phyloP scores from a whole-genome alignment of 2,329 filamentous ascomycete species.

The Trichoderma afroharzianum region DNA sequence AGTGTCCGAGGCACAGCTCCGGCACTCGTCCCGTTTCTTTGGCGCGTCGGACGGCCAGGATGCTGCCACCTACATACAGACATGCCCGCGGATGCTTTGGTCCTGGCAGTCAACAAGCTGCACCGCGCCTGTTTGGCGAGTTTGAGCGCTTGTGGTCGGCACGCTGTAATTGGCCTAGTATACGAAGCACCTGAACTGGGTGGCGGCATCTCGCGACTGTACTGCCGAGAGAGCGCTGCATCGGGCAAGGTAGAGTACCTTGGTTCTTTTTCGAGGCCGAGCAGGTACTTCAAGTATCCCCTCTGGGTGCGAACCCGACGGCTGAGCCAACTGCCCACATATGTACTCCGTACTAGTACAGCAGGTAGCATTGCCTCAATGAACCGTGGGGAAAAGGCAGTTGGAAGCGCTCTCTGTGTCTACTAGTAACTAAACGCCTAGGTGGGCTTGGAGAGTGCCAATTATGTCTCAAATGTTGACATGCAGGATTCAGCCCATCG shows the following conservation, averaged over 20 bases:
- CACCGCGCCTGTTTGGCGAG: slow-evolving; percentile 8
- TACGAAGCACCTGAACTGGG: background rate
- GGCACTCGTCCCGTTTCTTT: background rate
- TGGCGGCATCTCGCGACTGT: background rate
- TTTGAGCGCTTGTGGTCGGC: background rate
- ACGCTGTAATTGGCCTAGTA: background rate
- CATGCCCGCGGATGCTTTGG: no score
- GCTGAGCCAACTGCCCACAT: background rate
- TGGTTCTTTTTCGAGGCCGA: background rate
- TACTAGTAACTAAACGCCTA: background rate
- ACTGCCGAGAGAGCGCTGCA: background rate
- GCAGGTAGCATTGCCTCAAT: background rate
- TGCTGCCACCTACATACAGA: no score
- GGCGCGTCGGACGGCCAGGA: background rate
- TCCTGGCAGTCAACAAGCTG: background rate
- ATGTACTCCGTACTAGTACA: no score
- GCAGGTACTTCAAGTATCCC: background rate
- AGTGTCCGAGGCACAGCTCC: slow-evolving; percentile 3
- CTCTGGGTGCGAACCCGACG: background rate
- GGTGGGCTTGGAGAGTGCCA: background rate
- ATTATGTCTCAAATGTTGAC: background rate
- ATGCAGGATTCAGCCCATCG: background rate
- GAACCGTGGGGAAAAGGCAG: background rate
- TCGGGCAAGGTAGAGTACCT: background rate
- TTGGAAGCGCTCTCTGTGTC: background rate